Percentiles rank a stretch among this genome's conserved stretches.
These are phyloP conservation scores for Coccinonectria pachysandricola DNA, from an alignment of 2,329 filamentous ascomycete species.

Conservation along the genomic window DNA sequence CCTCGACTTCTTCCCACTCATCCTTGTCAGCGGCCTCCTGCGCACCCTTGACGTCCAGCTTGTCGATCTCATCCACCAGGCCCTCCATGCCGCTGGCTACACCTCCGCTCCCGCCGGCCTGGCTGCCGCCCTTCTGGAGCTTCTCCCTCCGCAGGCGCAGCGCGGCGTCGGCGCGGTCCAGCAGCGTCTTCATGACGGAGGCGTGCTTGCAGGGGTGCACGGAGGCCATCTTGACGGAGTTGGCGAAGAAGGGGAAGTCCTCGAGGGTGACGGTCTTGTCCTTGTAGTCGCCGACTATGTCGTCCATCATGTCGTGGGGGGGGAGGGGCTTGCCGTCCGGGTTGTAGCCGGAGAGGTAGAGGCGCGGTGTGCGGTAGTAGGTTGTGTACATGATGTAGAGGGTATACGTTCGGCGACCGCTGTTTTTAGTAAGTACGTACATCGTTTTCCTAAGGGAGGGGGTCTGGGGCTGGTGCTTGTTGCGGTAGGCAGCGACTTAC, in stretches of 20 bases:
- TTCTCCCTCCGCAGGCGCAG: slow-evolving; percentile 82
- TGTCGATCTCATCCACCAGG: slow-evolving; percentile 69
- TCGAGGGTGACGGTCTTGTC: slow-evolving; percentile 98
- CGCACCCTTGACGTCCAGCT: slow-evolving; percentile 46
- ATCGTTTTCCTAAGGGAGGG: slow-evolving; percentile 1
- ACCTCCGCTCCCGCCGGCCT: slow-evolving; percentile 25
- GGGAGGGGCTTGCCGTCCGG: slow-evolving; percentile 70
- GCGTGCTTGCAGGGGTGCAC: slow-evolving; percentile 97
- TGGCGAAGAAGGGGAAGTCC: slow-evolving; percentile 90
- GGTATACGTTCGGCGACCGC: slow-evolving; percentile 83
- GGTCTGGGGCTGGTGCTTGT: too few species aligned
- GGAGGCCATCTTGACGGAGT: slow-evolving; percentile 88
- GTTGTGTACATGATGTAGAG: slow-evolving; percentile 97
- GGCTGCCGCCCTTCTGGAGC: slow-evolving; percentile 49
- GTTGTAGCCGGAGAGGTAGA: slow-evolving; percentile 88
- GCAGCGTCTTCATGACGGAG: slow-evolving; percentile 92
- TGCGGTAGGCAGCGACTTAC: slow-evolving; percentile 23
- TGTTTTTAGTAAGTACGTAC: slow-evolving; percentile 24
- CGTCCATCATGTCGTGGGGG: slow-evolving; percentile 86
- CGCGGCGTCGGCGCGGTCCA: slow-evolving; percentile 89
- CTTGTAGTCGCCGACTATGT: slow-evolving; percentile 92
- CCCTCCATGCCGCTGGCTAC: slow-evolving; percentile 59
- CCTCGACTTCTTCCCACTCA: slow-evolving; percentile 57
- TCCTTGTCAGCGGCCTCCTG: slow-evolving; percentile 43
- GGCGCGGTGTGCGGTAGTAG: slow-evolving; percentile 89